Percentiles rank a stretch among this genome's conserved stretches.
These are phyloP conservation scores for Paramecium sexaurelia DNA, from an alignment of 73 alveolate genomes.

Conservation along the genomic window DNA sequence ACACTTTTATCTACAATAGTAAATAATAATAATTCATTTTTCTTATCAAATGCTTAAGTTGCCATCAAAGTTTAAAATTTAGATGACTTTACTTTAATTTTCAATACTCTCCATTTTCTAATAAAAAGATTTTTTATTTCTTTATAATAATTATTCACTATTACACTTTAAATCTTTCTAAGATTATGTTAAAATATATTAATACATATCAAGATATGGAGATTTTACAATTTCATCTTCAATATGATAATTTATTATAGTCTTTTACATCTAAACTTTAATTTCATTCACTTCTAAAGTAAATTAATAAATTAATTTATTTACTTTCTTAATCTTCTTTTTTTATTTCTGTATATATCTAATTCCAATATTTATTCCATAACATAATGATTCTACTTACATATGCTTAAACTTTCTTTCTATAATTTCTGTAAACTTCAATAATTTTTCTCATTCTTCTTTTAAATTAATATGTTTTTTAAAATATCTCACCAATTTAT, in stretches of 20 bases:
- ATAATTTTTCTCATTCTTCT: constrained; percentile 4
- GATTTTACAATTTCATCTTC: constrained; percentile 34
- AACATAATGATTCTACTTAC: not conserved
- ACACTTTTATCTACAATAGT: not conserved
- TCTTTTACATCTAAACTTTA: constrained; percentile 1
- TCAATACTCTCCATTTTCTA: not conserved
- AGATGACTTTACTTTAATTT: not conserved
- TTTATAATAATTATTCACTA: not conserved
- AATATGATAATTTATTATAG: constrained; percentile 11
- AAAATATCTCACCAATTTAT: constrained; percentile 39
- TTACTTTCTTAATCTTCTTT: constrained; percentile 43
- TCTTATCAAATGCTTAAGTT: constrained; percentile 16
- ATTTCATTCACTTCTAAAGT: constrained; percentile 22
- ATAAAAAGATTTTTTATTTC: not conserved
- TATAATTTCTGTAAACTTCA: not conserved
- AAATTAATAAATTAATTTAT: not conserved
- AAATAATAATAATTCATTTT: not conserved
- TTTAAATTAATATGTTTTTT: constrained; percentile 1
- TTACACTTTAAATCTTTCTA: not conserved
- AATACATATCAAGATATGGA: constrained; percentile 47
- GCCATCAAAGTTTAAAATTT: constrained; percentile 11
- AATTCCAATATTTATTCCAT: constrained; percentile 35
- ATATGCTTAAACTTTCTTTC: not conserved
- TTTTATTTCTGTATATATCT: not conserved
- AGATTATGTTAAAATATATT: not conserved